phyloP scores from a whole-genome alignment of 1,284 basidiomycete species.

The Cryptococcus jaspeensis region DNA sequence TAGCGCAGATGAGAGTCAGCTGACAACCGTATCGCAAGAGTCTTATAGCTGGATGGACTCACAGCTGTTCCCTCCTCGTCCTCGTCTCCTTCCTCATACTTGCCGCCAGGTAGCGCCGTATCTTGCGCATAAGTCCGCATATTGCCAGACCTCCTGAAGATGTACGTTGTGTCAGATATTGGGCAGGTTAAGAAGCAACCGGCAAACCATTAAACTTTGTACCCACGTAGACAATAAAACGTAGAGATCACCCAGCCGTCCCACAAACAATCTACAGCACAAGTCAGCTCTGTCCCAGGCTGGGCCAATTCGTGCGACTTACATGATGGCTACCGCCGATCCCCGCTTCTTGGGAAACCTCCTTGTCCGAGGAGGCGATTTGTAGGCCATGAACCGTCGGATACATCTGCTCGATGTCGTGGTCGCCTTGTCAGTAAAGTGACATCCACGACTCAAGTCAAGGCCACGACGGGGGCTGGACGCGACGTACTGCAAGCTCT shows the following conservation, averaged over 20 bases:
- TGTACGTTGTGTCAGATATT: neutral
- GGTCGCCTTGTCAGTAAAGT: no score
- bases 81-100: conserved; percentile 65
- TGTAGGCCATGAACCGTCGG: conserved; percentile 35
- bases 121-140: conserved; percentile 75
- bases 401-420: conserved; percentile 32
- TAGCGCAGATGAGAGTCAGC: neutral
- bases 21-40: neutral
- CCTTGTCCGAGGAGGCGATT: conserved; percentile 14
- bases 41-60: conserved; percentile 38
- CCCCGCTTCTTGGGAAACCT: conserved; percentile 33
- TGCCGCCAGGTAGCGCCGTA: conserved; percentile 79
- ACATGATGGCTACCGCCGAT: conserved; percentile 47
- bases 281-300: no score
- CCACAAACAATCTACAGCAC: conserved; percentile 62
- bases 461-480: neutral
- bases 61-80: conserved; percentile 76
- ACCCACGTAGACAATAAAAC: conserved; percentile 61
- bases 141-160: conserved; percentile 63
- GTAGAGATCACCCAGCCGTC: conserved; percentile 73
- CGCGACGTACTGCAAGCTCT: conserved; percentile 38
- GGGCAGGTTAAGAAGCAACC: neutral
- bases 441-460: neutral
- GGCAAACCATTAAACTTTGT: no score
- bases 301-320: neutral